A percentile compares a stretch with the other conserved stretches of the same genome.
phyloP scores from a whole-genome alignment of 129 eudicot genomes.

The Rutidosis leptorrhynchoides region DNA sequence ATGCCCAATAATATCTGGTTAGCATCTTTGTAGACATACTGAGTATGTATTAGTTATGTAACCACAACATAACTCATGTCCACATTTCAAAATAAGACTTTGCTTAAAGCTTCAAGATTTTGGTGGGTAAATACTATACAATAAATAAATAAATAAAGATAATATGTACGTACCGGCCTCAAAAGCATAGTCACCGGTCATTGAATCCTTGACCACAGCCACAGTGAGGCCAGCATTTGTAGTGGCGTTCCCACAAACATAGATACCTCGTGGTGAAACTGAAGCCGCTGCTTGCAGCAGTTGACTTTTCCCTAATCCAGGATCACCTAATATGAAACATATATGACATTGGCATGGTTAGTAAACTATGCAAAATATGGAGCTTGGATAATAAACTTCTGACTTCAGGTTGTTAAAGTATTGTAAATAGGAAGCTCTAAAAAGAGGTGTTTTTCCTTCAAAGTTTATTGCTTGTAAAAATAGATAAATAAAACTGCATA shows the following conservation, averaged over 20 bases:
- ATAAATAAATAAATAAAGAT: neutral
- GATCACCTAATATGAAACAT: constrained; percentile 62
- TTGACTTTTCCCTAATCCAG: constrained; percentile 97
- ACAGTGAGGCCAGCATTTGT: constrained; percentile 98
- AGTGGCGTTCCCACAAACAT: constrained; percentile 94
- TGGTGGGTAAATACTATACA: too few species aligned
- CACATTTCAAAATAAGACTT: too few species aligned
- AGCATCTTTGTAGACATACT: neutral
- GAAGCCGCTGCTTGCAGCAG: constrained; percentile 96
- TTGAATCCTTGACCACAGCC: constrained; percentile 94
- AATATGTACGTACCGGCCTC: constrained; percentile 81
- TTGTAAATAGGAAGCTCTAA: neutral
- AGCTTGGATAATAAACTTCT: neutral
- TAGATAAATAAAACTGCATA: constrained; percentile 32
- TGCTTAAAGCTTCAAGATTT: too few species aligned
- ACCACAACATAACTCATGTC: too few species aligned
- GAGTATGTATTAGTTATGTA: too few species aligned
- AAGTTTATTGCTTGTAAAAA: neutral
- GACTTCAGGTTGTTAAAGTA: neutral
- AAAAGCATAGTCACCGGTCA: constrained; percentile 96
- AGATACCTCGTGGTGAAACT: constrained; percentile 96
- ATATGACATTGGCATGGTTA: constrained; percentile 4
- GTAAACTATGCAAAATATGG: neutral
- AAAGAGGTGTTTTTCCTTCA: neutral
- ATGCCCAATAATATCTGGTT: too few species aligned